phyloP scores from a whole-genome alignment of 1,284 basidiomycete species.

The Microbotryum saponariae region DNA sequence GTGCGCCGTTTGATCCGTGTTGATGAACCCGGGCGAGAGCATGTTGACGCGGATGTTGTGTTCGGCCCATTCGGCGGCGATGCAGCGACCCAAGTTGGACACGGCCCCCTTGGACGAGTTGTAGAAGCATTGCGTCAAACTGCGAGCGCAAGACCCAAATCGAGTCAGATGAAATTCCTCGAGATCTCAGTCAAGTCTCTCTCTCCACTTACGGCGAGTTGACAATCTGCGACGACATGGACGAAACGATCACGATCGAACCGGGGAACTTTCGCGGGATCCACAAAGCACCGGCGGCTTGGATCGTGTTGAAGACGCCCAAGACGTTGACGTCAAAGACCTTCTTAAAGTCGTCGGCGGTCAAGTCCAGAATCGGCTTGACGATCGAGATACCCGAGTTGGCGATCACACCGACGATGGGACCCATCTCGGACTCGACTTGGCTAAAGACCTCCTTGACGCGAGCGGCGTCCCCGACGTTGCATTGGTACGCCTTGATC shows the following conservation, averaged over 20 bases:
- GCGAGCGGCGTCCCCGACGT: conserved; percentile 34
- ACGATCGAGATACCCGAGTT: conserved; percentile 45
- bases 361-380: conserved; percentile 49
- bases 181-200: background rate
- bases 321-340: conserved; percentile 42
- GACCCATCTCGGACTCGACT: conserved; percentile 45
- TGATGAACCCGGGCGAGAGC: conserved; percentile 42
- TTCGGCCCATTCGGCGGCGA: conserved; percentile 56
- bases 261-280: conserved; percentile 36
- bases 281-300: conserved; percentile 41
- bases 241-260: conserved; percentile 48
- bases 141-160: background rate
- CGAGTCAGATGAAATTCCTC: too few relatives aligned
- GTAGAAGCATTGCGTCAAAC: conserved; percentile 22
- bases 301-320: conserved; percentile 47
- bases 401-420: conserved; percentile 45
- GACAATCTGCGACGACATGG: conserved; percentile 51
- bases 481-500: conserved; percentile 42
- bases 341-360: conserved; percentile 45
- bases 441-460: conserved; percentile 41
- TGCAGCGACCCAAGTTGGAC: conserved; percentile 51
- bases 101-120: conserved; percentile 48
- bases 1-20: conserved; percentile 42
- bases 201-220: conserved; percentile 41
- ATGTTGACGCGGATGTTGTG: conserved; percentile 54